Conservation (phyloP, 768 basidiomycete genomes). For the Suillus plorans region DNA sequence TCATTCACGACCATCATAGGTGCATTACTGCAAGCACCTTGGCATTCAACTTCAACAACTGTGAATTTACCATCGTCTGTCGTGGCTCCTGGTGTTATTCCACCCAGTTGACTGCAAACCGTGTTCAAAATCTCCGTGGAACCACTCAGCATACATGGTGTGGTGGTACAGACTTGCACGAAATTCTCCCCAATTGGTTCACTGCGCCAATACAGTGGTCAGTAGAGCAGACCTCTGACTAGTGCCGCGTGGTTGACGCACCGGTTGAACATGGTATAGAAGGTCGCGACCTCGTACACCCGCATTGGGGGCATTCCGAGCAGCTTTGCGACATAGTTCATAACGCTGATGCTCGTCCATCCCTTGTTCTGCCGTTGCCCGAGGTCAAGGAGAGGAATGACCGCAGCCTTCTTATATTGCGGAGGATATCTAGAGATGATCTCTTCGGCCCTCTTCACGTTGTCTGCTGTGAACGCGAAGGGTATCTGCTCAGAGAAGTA, state of each 20-base stretch:
- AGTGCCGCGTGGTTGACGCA: slow-evolving; percentile 32
- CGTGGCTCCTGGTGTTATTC: slow-evolving; percentile 86
- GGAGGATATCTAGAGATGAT: slow-evolving; percentile 93
- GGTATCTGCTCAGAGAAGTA: slow-evolving; percentile 58
- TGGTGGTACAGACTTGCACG: slow-evolving; percentile 98
- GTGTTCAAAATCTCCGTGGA: slow-evolving; percentile 89
- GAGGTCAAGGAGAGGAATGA: slow-evolving; percentile 94
- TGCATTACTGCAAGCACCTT: slow-evolving; percentile 97
- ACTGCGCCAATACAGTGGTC: slow-evolving; percentile 37
- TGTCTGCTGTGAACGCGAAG: slow-evolving; percentile 82
- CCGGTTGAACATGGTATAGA: slow-evolving; percentile 99
- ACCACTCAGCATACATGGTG: slow-evolving; percentile 94
- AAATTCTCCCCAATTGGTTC: slow-evolving; percentile 94
- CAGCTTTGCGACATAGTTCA: slow-evolving; percentile 96
- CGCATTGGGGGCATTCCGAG: slow-evolving; percentile 97
- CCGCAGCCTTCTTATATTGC: slow-evolving; percentile 98
- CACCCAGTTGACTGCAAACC: slow-evolving; percentile 78
- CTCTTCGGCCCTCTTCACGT: slow-evolving; percentile 81
- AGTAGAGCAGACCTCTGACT: slow-evolving; percentile 2
- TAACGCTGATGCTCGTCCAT: slow-evolving; percentile 97
- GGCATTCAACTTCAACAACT: slow-evolving; percentile 96
- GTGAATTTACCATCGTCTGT: slow-evolving; percentile 97
- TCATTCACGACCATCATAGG: slow-evolving; percentile 96
- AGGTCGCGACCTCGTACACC: slow-evolving; percentile 98
- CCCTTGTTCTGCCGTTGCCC: slow-evolving; percentile 98